Percentiles rank a stretch among this genome's conserved stretches.
These are phyloP conservation scores for Phytopythium kandeliae DNA, from an alignment of 352 stramenopile species.

Conservation along the genomic window DNA sequence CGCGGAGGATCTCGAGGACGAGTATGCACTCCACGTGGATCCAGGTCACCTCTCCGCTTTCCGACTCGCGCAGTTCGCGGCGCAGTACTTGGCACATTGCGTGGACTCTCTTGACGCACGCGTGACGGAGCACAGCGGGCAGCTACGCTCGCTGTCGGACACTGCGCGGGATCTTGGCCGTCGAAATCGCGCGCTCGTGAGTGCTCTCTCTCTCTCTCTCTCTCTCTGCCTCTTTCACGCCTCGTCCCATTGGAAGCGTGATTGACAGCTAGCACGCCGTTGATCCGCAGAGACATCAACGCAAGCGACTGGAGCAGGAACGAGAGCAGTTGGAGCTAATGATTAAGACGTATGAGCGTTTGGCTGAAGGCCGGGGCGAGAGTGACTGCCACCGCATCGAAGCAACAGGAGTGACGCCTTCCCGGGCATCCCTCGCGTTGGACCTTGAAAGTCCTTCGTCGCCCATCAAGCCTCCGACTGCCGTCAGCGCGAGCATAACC, in stretches of 20 bases:
- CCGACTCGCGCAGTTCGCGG: constrained; percentile 46
- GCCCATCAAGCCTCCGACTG: neutral
- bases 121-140: constrained; percentile 30
- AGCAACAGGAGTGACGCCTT: too few relatives aligned
- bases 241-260: too few relatives aligned
- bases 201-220: too few relatives aligned
- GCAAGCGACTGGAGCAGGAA: constrained; percentile 42
- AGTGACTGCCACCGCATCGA: too few relatives aligned
- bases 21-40: constrained; percentile 30
- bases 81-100: constrained; percentile 68
- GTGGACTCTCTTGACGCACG: constrained; percentile 31
- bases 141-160: constrained; percentile 17
- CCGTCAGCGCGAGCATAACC: neutral
- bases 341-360: constrained; percentile 40
- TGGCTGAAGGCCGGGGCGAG: constrained; percentile 14
- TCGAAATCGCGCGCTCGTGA: constrained; percentile 22
- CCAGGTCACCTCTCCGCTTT: constrained; percentile 45
- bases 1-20: constrained; percentile 11
- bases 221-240: too few relatives aligned
- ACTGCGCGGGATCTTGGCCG: constrained; percentile 13
- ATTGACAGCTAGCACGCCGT: neutral
- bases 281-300: constrained; percentile 23
- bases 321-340: constrained; percentile 45
- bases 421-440: neutral
- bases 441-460: neutral